Base-by-base conservation (phyloP, 768 basidiomycete species). In the Dentipellis sp. region DNA sequence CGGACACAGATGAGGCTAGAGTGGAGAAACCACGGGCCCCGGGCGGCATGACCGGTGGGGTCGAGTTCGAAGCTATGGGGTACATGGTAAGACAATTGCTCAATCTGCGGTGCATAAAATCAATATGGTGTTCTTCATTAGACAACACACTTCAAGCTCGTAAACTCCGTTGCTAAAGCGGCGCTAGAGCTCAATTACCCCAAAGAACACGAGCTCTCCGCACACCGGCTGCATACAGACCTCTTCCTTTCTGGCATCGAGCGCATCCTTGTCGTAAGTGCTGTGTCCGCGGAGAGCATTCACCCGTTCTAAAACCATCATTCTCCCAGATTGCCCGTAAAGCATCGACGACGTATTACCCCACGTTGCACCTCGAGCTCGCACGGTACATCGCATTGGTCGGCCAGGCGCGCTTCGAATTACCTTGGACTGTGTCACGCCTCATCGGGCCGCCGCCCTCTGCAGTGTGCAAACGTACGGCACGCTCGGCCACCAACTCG, bases 31-130 rank as follows among this genome's bases (percentile, higher is more conserved):
- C 93, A 12, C 78, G 88, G 56, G 95, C 97, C 11, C 97, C 97
- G 2, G 92, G 94, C 5, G 95, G 97, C 14, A 97, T 98, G 85
- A 97, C 97, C 0, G 97, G 95, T 6, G 97, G 97, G 5, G 97
- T 99, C 11, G 97, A 99, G 66, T 94, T 86, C 66, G 97, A 99
- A 72, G 95, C 95, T 4, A 95, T 97, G 84, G 79, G 80, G 14
- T 98, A 97, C 69, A 83, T 94, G 64, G 95, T 98, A 64, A 61
- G 90, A 74, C 45, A 38, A 34, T 16, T 8, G n/a, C 62, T 66
- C 64, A 62, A 47, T 7, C 2, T 21, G 29, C 29, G 6, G 29
- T 29, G 29, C 29, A 29, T 29, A 29, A 29, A 3, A 29, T 29
- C 29, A 29, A 29, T 29, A 29, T 29, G 29, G 29, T 29, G 29